Conservation (phyloP, 2,329 filamentous ascomycete species). For the Aspergillus pseudoterreus region DNA sequence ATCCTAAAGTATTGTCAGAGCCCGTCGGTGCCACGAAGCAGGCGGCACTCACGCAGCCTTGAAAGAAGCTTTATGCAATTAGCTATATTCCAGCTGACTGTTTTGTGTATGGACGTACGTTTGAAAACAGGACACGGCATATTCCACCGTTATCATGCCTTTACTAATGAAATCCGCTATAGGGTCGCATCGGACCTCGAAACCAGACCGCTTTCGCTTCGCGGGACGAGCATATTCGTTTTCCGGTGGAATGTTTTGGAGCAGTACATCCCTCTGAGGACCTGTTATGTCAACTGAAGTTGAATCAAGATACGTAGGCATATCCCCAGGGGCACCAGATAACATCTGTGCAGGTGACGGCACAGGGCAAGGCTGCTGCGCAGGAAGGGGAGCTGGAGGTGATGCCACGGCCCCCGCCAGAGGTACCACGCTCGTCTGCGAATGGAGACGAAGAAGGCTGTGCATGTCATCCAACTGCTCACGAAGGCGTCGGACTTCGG, state of each 20-base stretch:
- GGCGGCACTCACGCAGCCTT: slow-evolving; percentile 29
- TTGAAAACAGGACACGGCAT: slow-evolving; percentile 31
- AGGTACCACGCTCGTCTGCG: neutral
- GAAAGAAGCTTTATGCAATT: slow-evolving; percentile 30
- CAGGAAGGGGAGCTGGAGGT: slow-evolving; percentile 1
- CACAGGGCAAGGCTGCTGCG: neutral
- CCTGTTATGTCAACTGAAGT: neutral
- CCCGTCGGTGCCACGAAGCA: neutral
- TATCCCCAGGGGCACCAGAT: neutral
- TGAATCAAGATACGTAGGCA: no score
- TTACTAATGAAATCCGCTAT: slow-evolving; percentile 34
- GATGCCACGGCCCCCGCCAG: neutral
- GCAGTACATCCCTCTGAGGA: neutral
- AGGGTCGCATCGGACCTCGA: slow-evolving; percentile 31
- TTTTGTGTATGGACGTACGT: slow-evolving; percentile 19
- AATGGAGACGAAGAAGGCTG: slow-evolving; percentile 12
- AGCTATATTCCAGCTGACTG: neutral
- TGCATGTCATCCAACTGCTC: slow-evolving; percentile 26
- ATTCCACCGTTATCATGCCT: slow-evolving; percentile 31
- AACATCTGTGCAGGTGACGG: neutral
- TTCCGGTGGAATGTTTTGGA: neutral
- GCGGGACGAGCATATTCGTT: slow-evolving; percentile 5
- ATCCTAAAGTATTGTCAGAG: slow-evolving; percentile 28
- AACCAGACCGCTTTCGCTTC: slow-evolving; percentile 30
- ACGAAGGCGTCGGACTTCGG: slow-evolving; percentile 26